A percentile compares a stretch with the other conserved stretches of the same genome.
Evolutionary conservation across 139 green algal genomes (phyloP).

Genomic region (Micractinium sp.): DNA sequence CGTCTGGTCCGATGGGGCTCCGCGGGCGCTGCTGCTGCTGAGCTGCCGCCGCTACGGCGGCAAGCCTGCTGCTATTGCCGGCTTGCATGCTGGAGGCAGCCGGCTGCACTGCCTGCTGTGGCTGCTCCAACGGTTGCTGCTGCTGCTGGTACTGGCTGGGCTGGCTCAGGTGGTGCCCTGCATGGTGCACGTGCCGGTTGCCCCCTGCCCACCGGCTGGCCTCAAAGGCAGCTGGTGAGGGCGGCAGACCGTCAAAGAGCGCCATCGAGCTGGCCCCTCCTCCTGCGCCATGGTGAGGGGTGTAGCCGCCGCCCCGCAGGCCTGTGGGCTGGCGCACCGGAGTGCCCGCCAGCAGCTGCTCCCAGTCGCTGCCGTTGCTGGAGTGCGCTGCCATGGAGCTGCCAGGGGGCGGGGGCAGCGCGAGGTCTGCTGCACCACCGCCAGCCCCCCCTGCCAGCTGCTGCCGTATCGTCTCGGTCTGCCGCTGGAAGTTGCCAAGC

Average conservation of each 20-base stretch:
- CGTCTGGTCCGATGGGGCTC: constrained; percentile 14
- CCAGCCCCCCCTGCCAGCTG: constrained; percentile 7
- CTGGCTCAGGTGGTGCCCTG: not conserved
- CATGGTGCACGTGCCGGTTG: constrained; percentile 21
- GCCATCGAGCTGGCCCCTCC: constrained; percentile 43
- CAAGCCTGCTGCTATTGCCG: constrained; percentile 3
- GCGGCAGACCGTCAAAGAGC: constrained; percentile 26
- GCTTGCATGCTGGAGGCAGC: not conserved
- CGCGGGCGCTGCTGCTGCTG: constrained; percentile 38
- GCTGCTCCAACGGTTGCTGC: not conserved
- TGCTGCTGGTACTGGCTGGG: not conserved
- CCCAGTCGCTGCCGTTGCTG: not conserved
- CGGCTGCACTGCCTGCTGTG: not conserved
- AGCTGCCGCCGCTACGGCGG: not conserved
- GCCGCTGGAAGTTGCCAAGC: constrained; percentile 27
- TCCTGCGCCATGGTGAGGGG: not conserved
- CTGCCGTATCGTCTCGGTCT: constrained; percentile 13
- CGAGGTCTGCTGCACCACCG: not conserved
- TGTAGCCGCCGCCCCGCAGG: constrained; percentile 16
- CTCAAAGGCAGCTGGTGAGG: not conserved
- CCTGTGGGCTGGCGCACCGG: not conserved
- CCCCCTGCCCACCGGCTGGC: not conserved
- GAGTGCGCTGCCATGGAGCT: not conserved
- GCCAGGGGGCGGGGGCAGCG: not conserved
- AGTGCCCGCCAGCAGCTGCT: not conserved